phyloP scores from a whole-genome alignment of 306 rosid genomes.

The Ormosia semicastrata region DNA sequence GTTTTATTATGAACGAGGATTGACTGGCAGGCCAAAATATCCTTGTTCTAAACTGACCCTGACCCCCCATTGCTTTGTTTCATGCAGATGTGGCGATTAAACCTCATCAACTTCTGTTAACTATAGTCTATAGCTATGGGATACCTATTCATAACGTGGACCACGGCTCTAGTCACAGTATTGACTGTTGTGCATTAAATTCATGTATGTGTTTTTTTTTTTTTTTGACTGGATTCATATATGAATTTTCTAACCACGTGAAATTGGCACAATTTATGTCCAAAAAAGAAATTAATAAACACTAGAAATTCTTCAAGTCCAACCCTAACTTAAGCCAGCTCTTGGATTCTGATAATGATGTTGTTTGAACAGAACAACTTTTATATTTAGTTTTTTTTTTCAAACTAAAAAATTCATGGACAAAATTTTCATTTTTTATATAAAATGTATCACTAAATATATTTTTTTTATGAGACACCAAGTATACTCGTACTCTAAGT shows the following conservation, averaged over 20 bases:
- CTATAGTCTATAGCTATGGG: background rate
- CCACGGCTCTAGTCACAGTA: background rate
- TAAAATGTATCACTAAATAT: background rate
- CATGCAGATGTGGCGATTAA: conserved; percentile 36
- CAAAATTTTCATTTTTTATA: background rate
- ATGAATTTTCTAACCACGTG: background rate
- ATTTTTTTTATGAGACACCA: background rate
- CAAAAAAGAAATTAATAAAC: background rate
- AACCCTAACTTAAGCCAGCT: background rate
- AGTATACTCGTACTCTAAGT: background rate
- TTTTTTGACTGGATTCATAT: too few species aligned
- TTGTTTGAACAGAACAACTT: background rate
- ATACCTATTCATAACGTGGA: background rate
- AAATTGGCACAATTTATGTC: background rate
- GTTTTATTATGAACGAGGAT: conserved; percentile 63
- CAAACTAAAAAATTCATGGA: too few species aligned
- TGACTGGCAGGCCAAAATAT: conserved; percentile 51
- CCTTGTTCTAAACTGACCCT: conserved; percentile 35
- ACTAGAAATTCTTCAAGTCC: background rate
- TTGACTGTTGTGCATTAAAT: background rate
- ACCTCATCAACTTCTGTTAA: background rate
- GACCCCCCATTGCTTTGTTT: conserved; percentile 24
- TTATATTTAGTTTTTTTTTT: background rate
- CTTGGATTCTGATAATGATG: background rate
- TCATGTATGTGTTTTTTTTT: background rate